These are phyloP conservation scores for Colletotrichum viniferum DNA, from an alignment of 2,329 filamentous ascomycete species.

Conservation along the genomic window DNA sequence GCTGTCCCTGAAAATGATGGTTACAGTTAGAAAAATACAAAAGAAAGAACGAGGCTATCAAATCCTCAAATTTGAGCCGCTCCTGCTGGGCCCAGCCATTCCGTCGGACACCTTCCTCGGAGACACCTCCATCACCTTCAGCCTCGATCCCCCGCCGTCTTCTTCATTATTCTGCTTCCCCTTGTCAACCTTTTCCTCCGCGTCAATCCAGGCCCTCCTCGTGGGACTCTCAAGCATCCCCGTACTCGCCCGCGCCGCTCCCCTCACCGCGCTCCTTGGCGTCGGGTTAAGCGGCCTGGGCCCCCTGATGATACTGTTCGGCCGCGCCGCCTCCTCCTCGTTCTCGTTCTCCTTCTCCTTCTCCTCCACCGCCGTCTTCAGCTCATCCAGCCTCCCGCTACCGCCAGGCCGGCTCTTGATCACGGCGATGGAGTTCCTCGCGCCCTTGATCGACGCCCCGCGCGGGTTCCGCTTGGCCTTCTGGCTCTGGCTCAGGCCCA, in stretches of 20 bases:
- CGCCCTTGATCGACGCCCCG: neutral
- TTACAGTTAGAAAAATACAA: neutral
- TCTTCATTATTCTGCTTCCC: slow-evolving; percentile 20
- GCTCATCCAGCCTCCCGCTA: neutral
- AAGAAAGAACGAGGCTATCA: slow-evolving; percentile 23
- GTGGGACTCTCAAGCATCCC: neutral
- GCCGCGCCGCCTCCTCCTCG: neutral
- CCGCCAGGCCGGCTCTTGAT: neutral
- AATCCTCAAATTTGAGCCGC: slow-evolving; percentile 28
- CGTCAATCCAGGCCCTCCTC: neutral
- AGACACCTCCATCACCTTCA: slow-evolving; percentile 50
- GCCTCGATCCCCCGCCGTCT: slow-evolving; percentile 39
- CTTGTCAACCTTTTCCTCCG: neutral
- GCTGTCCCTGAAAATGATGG: neutral
- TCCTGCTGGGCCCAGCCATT: slow-evolving; percentile 16
- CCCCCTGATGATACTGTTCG: neutral
- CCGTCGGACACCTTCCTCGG: slow-evolving; percentile 42
- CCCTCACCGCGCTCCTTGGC: slow-evolving; percentile 3
- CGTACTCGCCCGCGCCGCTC: neutral
- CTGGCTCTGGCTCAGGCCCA: slow-evolving; percentile 28
- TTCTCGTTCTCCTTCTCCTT: slow-evolving; percentile 4
- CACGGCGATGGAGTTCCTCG: slow-evolving; percentile 5
- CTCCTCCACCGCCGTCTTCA: slow-evolving; percentile 4
- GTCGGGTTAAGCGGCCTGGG: neutral
- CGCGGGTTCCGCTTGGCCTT: slow-evolving; percentile 1